Conservation (phyloP, 1,284 basidiomycete genomes). For the Wallemia hederae region DNA sequence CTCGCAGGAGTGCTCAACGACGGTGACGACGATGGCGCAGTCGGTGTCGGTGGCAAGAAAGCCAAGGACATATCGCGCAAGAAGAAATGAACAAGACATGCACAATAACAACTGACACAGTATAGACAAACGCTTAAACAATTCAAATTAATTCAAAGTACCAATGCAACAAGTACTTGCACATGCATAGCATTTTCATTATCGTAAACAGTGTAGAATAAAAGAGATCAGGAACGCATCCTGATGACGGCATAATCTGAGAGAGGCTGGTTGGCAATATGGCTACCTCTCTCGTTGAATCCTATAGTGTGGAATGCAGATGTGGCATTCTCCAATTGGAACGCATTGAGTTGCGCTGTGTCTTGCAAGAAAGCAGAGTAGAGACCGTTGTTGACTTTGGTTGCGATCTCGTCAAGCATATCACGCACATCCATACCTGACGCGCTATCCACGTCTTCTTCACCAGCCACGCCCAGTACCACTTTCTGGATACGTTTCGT, state of each 20-base stretch:
- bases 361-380: not conserved
- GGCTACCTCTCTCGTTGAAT: not conserved
- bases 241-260: not conserved
- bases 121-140: not conserved
- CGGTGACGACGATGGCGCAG: not conserved
- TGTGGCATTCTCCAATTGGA: not conserved
- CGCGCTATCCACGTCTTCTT: not conserved
- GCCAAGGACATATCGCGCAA: not conserved
- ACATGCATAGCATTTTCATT: not conserved
- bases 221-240: not conserved
- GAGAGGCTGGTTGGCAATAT: not conserved
- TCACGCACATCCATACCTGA: not conserved
- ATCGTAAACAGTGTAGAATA: not conserved
- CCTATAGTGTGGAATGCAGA: not conserved
- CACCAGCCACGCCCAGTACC: not conserved
- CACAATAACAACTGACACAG: not conserved
- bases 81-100: not conserved
- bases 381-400: not conserved
- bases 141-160: too few species aligned
- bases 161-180: too few species aligned
- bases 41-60: not conserved
- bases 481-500: not conserved
- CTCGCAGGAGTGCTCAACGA: constrained; percentile 15
- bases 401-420: not conserved
- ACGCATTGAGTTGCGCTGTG: not conserved